Percentiles rank a stretch among this genome's conserved stretches.
Conservation (phyloP, 129 eudicot species). For the Lactuca sativa region DNA sequence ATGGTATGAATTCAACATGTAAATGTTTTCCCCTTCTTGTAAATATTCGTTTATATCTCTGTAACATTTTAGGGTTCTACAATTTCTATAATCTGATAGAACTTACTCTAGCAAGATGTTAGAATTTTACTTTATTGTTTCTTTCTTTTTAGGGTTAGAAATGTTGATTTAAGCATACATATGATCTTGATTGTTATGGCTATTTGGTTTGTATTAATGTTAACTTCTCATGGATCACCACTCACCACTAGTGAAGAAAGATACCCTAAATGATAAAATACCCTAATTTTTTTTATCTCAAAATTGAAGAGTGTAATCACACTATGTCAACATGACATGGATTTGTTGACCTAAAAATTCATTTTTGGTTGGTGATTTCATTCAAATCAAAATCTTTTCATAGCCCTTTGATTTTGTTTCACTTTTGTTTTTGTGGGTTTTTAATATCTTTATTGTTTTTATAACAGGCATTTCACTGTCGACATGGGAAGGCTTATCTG, state of each 20-base stretch:
- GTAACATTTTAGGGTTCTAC: constrained; percentile 22
- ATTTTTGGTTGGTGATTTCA: too few relatives aligned
- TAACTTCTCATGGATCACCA: not conserved
- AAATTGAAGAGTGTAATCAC: too few relatives aligned
- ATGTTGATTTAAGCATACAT: too few relatives aligned
- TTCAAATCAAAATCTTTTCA: too few relatives aligned
- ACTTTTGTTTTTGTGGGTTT: not conserved
- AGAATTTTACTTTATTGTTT: not conserved
- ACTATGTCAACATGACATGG: not conserved
- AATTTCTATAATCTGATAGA: not conserved
- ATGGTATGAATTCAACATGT: constrained; percentile 4
- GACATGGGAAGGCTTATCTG: constrained; percentile 81
- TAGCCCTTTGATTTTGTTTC: not conserved
- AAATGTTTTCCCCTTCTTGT: not conserved
- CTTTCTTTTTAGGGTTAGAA: not conserved
- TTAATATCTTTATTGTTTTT: not conserved
- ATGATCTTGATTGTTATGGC: not conserved
- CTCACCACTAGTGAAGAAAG: too few relatives aligned
- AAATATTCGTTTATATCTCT: not conserved
- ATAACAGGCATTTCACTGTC: constrained; percentile 68
- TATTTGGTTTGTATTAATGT: not conserved
- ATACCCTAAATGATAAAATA: too few relatives aligned
- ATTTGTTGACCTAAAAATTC: too few relatives aligned
- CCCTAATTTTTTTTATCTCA: too few relatives aligned
- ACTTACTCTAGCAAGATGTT: not conserved